phyloP scores from a whole-genome alignment of 2,329 filamentous ascomycete genomes.

The Paraphaeosphaeria sporulosa region DNA sequence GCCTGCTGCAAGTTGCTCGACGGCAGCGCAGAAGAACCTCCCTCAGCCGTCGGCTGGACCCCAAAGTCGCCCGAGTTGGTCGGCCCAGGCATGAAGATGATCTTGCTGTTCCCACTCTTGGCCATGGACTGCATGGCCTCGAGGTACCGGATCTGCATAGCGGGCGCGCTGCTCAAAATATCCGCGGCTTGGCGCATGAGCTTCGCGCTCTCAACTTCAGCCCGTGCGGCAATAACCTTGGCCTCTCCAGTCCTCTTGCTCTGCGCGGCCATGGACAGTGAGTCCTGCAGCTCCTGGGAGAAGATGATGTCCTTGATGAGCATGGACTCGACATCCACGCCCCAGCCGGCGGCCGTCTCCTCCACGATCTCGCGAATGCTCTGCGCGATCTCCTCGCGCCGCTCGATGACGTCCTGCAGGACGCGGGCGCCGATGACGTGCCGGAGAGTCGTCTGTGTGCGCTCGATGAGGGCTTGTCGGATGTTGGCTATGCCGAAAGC shows the following conservation, averaged over 20 bases:
- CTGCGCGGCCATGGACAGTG: slow-evolving; percentile 96
- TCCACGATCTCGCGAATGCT: slow-evolving; percentile 98
- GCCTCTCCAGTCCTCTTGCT: slow-evolving; percentile 97
- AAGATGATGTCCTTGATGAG: slow-evolving; percentile 99
- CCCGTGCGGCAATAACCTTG: slow-evolving; percentile 97
- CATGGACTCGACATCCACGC: slow-evolving; percentile 96
- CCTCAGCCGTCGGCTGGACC: background rate
- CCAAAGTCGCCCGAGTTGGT: background rate
- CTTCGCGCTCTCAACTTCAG: slow-evolving; percentile 90
- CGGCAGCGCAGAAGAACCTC: slow-evolving; percentile 1
- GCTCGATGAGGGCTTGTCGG: slow-evolving; percentile 93
- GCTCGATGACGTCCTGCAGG: slow-evolving; percentile 97
- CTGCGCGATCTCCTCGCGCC: slow-evolving; percentile 94
- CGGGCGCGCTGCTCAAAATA: slow-evolving; percentile 87
- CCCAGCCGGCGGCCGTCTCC: slow-evolving; percentile 92
- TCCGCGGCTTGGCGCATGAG: slow-evolving; percentile 91
- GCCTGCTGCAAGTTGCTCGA: slow-evolving; percentile 23
- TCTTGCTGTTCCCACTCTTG: slow-evolving; percentile 87
- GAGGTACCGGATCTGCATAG: slow-evolving; percentile 81
- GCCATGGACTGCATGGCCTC: slow-evolving; percentile 99
- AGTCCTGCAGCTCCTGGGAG: slow-evolving; percentile 93
- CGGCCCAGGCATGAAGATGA: slow-evolving; percentile 73
- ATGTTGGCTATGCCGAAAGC: slow-evolving; percentile 97
- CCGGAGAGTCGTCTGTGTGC: slow-evolving; percentile 95
- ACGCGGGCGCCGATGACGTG: slow-evolving; percentile 96